Percentiles rank a stretch among this genome's conserved stretches.
Evolutionary conservation across 2,329 filamentous ascomycete species (phyloP).

Genomic region (Neoarthrinium moseri): DNA sequence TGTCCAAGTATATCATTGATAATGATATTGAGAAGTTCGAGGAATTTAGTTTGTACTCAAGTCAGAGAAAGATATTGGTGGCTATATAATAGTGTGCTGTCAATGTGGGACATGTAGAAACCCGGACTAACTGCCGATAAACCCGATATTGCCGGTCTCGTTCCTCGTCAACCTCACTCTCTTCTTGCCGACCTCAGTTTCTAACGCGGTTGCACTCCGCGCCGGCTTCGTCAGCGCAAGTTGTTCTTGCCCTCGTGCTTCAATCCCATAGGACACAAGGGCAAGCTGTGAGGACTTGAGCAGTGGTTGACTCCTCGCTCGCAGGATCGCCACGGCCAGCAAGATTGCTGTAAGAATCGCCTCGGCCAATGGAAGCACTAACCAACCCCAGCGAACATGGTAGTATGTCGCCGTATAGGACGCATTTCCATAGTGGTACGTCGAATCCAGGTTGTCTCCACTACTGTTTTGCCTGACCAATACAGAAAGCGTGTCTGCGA

Average conservation of each 20-base stretch:
- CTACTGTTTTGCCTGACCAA: constrained; percentile 9
- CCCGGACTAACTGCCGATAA: too few species aligned
- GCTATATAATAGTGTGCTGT: too few species aligned
- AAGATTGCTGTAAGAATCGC: constrained; percentile 11
- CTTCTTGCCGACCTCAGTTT: not conserved
- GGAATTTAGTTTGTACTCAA: too few species aligned
- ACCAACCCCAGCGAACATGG: constrained; percentile 15
- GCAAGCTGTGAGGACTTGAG: constrained; percentile 9
- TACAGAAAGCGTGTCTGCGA: constrained; percentile 11
- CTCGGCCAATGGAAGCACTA: constrained; percentile 15
- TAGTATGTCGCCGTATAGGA: constrained; percentile 18
- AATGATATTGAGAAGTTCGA: too few species aligned
- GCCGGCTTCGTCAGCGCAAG: not conserved
- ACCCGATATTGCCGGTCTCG: not conserved
- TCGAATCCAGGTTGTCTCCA: constrained; percentile 16
- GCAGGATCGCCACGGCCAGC: constrained; percentile 10
- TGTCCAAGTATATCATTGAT: too few species aligned
- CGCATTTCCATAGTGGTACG: constrained; percentile 7
- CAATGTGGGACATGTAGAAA: too few species aligned
- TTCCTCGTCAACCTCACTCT: not conserved
- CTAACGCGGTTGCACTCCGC: not conserved
- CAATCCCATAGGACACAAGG: not conserved
- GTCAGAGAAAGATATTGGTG: too few species aligned
- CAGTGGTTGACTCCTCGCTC: constrained; percentile 15
- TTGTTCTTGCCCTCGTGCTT: not conserved